Percentiles rank a stretch among this genome's conserved stretches.
These are phyloP conservation scores for Yarrowia sp. DNA, from an alignment of 805 yeast genomes.

Conservation along the genomic window DNA sequence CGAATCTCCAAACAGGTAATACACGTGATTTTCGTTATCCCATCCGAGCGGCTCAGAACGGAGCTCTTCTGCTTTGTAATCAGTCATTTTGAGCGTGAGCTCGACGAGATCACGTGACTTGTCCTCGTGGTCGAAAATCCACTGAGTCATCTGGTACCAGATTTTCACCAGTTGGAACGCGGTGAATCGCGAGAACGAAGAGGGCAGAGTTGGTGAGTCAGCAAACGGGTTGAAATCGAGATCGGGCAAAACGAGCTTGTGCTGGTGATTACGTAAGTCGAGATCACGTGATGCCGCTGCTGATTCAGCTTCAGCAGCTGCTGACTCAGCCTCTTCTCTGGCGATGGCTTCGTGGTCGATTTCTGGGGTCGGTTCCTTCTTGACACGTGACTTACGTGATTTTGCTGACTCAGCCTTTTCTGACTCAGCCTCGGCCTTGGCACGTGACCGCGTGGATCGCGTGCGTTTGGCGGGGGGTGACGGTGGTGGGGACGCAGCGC, in stretches of 20 bases:
- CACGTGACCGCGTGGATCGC: background rate
- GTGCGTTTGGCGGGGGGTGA: slow-evolving; percentile 13
- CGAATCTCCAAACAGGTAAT: slow-evolving; percentile 41
- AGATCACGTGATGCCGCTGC: background rate
- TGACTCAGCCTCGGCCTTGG: background rate
- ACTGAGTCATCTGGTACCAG: slow-evolving; percentile 30
- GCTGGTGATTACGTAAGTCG: background rate
- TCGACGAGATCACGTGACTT: background rate
- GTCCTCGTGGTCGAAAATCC: slow-evolving; percentile 31
- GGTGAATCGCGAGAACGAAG: background rate
- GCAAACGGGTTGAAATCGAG: slow-evolving; percentile 9
- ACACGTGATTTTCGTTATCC: slow-evolving; percentile 26
- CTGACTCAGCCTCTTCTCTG: background rate
- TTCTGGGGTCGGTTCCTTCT: background rate
- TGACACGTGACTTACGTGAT: background rate
- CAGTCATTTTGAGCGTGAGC: background rate
- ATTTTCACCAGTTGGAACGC: slow-evolving; percentile 14
- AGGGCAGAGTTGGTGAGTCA: background rate
- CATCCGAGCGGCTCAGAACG: background rate
- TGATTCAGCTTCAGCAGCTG: background rate
- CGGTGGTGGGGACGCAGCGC: background rate
- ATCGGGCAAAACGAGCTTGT: background rate
- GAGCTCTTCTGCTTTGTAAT: background rate
- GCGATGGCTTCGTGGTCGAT: background rate
- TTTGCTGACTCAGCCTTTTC: background rate